Base-by-base conservation (phyloP, 2,329 filamentous ascomycete genomes). In the Fusarium sp. region DNA sequence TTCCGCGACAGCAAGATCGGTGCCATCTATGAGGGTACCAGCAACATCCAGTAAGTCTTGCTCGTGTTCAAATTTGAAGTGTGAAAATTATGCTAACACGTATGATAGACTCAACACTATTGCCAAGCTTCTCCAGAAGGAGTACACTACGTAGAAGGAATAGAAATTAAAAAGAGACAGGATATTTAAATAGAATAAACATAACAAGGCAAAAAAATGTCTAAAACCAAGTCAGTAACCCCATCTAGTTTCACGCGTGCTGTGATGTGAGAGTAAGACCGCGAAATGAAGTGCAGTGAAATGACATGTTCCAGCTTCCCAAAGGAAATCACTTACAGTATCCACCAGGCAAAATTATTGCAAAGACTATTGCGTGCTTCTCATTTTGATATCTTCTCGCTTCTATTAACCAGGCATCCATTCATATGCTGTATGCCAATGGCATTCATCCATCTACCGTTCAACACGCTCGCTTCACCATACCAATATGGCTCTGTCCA, bases 1-100 rank as follows among this genome's bases (percentile, higher is more conserved):
- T 99, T 91, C 86, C 87, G 96, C 46, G 96, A 99, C 79, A 96
- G 92, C 85, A 99, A 98, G 90, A 99, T 99, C 76, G 96, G 96
- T 11, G 94, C 94, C 69, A 98, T 97, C 73, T 97, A 97, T 78
- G 95, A 97, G 83, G 96, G 96, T 32, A 94, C 92, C 56, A 93
- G 90, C 81, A 91, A 91, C 77, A 91, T 91, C 59, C 88, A 91
- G 86, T 87, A 78, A 80, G 85, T 80, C 17, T 19, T 48, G 19
- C 49, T 30, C 8, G 13, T n/a, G 4, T 11, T 23, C 14, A 2
- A 22, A 10, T n/a, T 37, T 37, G 17, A 7, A 8, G 15, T n/a
- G 9, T 33, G 14, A 15, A 37, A 11, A 15, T 6, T n/a, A 15
- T 59, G 33, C 65, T 75, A 70, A 75, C 67, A 49, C 46, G 3